Percentiles rank a stretch among this genome's conserved stretches.
These are phyloP conservation scores for Scytalidium lignicola DNA, from an alignment of 2,329 filamentous ascomycete species.

Conservation along the genomic window DNA sequence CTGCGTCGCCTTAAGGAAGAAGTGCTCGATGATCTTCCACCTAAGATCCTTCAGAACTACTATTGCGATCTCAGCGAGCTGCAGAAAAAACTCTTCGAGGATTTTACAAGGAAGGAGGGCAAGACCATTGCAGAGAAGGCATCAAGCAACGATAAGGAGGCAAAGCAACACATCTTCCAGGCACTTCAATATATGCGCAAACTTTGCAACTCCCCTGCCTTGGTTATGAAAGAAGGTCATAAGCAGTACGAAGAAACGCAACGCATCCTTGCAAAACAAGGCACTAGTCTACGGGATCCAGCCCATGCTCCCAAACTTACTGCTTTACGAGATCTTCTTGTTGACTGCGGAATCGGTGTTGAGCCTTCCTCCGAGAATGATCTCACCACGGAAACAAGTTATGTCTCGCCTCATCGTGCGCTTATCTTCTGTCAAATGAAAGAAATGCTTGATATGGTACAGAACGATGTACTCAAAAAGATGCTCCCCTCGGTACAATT, in stretches of 20 bases:
- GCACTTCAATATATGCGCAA: constrained; percentile 99
- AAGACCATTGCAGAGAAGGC: constrained; percentile 83
- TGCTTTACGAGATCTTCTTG: constrained; percentile 83
- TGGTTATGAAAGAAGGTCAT: constrained; percentile 93
- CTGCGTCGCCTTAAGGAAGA: constrained; percentile 96
- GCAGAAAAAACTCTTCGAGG: constrained; percentile 91
- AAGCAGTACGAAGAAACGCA: constrained; percentile 87
- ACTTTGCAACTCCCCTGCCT: constrained; percentile 92
- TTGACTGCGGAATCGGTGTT: constrained; percentile 95
- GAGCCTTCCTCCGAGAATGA: constrained; percentile 47
- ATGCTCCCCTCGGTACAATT: constrained; percentile 91
- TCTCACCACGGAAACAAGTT: constrained; percentile 59
- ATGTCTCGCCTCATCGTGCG: constrained; percentile 92
- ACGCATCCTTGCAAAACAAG: constrained; percentile 69
- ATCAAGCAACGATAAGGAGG: constrained; percentile 78
- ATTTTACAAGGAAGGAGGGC: constrained; percentile 90
- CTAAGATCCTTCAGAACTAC: constrained; percentile 98
- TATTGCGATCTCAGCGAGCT: constrained; percentile 97
- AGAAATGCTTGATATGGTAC: constrained; percentile 99
- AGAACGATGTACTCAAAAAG: constrained; percentile 84
- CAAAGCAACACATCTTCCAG: constrained; percentile 98
- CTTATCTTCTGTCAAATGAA: constrained; percentile 99
- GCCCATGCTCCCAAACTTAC: constrained; percentile 88
- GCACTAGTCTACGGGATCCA: constrained; percentile 78
- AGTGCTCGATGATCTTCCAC: constrained; percentile 89